phyloP scores from a whole-genome alignment of 192 early-diverging fungal species.

The Coemansia sp. region DNA sequence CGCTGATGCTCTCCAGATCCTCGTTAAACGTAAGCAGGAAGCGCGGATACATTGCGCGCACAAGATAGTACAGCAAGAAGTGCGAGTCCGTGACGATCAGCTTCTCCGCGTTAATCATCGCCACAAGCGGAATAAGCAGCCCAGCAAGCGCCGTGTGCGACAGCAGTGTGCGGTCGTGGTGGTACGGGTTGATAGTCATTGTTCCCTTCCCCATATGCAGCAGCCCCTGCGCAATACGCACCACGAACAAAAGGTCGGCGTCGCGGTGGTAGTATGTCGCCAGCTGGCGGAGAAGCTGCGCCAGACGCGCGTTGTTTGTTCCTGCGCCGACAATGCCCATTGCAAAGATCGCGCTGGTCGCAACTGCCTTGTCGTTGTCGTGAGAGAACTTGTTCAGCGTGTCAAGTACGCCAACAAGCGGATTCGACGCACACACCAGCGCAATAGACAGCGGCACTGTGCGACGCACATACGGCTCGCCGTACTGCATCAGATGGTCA shows the following conservation, averaged over 20 bases:
- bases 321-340: slow-evolving; percentile 99
- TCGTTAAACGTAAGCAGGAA: slow-evolving; percentile 98
- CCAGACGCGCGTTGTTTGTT: slow-evolving; percentile 98
- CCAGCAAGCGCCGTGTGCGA: slow-evolving; percentile 87
- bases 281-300: slow-evolving; percentile 95
- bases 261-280: slow-evolving; percentile 98
- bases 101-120: slow-evolving; percentile 89
- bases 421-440: slow-evolving; percentile 95
- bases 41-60: slow-evolving; percentile 95
- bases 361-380: slow-evolving; percentile 95
- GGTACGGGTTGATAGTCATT: slow-evolving; percentile 93
- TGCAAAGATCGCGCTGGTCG: slow-evolving; percentile 95
- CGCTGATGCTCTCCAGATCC: slow-evolving; percentile 76
- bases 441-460: slow-evolving; percentile 95
- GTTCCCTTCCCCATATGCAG: slow-evolving; percentile 97
- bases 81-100: slow-evolving; percentile 89
- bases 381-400: slow-evolving; percentile 98
- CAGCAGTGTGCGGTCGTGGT: slow-evolving; percentile 89
- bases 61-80: slow-evolving; percentile 92
- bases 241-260: slow-evolving; percentile 61
- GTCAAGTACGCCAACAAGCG: slow-evolving; percentile 88
- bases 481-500: slow-evolving; percentile 99
- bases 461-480: slow-evolving; percentile 90
- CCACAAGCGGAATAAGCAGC: slow-evolving; percentile 83
- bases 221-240: slow-evolving; percentile 60